Percentiles rank a stretch among this genome's conserved stretches.
Conservation (phyloP, 192 early-diverging fungal species). For the Funneliformis mosseae region DNA sequence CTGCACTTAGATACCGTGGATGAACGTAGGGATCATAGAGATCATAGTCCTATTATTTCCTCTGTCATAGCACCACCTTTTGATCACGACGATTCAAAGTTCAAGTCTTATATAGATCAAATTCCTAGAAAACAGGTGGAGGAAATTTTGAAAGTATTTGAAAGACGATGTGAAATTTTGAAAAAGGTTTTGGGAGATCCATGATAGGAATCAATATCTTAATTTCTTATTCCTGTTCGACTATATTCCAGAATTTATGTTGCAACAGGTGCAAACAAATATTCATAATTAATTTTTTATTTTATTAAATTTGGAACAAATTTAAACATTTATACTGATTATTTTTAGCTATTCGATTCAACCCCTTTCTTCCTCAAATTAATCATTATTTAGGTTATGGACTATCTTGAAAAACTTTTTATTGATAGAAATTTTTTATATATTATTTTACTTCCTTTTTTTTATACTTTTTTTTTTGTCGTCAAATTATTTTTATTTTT, state of each 20-base stretch:
- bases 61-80: constrained; percentile 4
- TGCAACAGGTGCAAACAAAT: background rate
- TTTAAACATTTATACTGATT: background rate
- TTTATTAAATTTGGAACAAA: background rate
- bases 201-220: background rate
- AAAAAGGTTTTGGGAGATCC: constrained; percentile 13
- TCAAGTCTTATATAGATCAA: constrained; percentile 44
- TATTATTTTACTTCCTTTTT: background rate
- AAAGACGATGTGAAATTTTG: constrained; percentile 58
- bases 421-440: background rate
- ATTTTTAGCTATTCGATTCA: background rate
- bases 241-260: background rate
- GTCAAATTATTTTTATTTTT: background rate
- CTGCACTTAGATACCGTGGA: background rate
- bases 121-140: constrained; percentile 57
- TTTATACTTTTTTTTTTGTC: background rate
- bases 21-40: background rate
- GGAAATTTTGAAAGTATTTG: constrained; percentile 56
- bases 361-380: background rate
- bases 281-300: background rate
- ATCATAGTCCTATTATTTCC: constrained; percentile 8
- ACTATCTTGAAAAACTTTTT: background rate
- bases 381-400: background rate
- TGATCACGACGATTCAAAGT: constrained; percentile 43
- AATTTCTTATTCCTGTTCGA: background rate